Evolutionary conservation across 1,139 yeast genomes (phyloP), one percentile per base, ranked within the genome.

Genomic region (Kazachstania sp.): DNA sequence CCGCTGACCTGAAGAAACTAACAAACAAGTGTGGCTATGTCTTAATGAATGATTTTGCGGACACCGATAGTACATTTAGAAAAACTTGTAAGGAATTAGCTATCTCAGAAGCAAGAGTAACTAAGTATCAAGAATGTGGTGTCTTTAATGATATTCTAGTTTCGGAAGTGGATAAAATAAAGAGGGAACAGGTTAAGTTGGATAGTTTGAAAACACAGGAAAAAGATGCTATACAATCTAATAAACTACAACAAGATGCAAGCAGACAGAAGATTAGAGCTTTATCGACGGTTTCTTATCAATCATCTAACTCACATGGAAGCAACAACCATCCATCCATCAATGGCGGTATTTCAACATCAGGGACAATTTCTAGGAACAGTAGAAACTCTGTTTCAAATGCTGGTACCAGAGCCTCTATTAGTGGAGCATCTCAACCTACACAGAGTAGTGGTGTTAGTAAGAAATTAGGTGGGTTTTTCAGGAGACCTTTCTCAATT

Each of bases 91-190:
- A 69, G 50, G 74, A 70, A 30, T 58, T 66, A 12, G 75, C 82
- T 0, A 45, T 56, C 2, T 59, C 64, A 19, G 84, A 79, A 53
- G 59, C 67, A 12, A 68, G 67, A 50, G 71, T 68, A 54, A 58
- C 51, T 61, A 59, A 55, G 28, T 58, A 49, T 45, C 62, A 65
- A 43, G 68, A 64, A 45, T 61, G 56, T 39, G 69, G 67, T 13
- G 67, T 78, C 4, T 80, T 81, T 55, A 64, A 63, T n/a, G 56
- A 63, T 1, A 66, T 75, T 44, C 63, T 81, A 19, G 58, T 65
- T 0, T 69, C 66, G 30, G 86, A 82, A 59, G 58, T 68, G 9
- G 77, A 73, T 29, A 74, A 81, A 56, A 53, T 74, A 31, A 71
- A 71, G 51, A 65, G 83, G 43, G 87, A 82, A 52, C 55, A 61